A percentile compares a stretch with the other conserved stretches of the same genome.
Evolutionary conservation across 495 filamentous ascomycete species (phyloP).

Genomic region (Acidiella bohemica): DNA sequence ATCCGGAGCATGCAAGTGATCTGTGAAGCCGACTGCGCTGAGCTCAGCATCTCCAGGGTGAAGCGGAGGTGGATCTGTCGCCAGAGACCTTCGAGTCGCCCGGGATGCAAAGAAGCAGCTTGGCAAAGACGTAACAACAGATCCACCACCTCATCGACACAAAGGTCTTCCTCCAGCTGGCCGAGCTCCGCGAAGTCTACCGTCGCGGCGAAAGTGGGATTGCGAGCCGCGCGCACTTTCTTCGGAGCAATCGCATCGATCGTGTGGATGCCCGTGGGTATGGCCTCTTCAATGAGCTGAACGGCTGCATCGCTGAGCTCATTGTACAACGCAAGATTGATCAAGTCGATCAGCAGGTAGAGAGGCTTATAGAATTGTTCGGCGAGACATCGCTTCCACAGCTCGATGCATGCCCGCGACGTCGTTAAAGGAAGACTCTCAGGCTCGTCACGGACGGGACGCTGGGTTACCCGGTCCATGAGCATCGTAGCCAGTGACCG

Average conservation of each 20-base stretch:
- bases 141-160: slow-evolving; percentile 42
- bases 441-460: slow-evolving; percentile 23
- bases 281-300: slow-evolving; percentile 38
- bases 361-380: slow-evolving; percentile 46
- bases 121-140: slow-evolving; percentile 46
- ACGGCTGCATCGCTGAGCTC: slow-evolving; percentile 34
- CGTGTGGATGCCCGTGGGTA: slow-evolving; percentile 34
- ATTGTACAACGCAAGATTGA: slow-evolving; percentile 40
- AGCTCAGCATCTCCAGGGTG: slow-evolving; percentile 48
- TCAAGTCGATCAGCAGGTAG: slow-evolving; percentile 43
- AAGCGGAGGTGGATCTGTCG: slow-evolving; percentile 46
- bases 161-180: slow-evolving; percentile 37
- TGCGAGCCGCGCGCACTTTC: slow-evolving; percentile 16
- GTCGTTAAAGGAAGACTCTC: slow-evolving; percentile 41
- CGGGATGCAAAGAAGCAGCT: slow-evolving; percentile 32
- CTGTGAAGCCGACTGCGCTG: slow-evolving; percentile 37
- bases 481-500: slow-evolving; percentile 44
- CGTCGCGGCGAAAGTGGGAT: slow-evolving; percentile 32
- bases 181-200: slow-evolving; percentile 44
- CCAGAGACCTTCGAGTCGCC: slow-evolving; percentile 44
- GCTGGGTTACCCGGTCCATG: slow-evolving; percentile 37
- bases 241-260: slow-evolving; percentile 26
- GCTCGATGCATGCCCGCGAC: slow-evolving; percentile 36
- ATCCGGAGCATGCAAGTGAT: slow-evolving; percentile 45
- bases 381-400: slow-evolving; percentile 51